phyloP scores from a whole-genome alignment of 208 protist species.

The Phytomonas sp. region DNA sequence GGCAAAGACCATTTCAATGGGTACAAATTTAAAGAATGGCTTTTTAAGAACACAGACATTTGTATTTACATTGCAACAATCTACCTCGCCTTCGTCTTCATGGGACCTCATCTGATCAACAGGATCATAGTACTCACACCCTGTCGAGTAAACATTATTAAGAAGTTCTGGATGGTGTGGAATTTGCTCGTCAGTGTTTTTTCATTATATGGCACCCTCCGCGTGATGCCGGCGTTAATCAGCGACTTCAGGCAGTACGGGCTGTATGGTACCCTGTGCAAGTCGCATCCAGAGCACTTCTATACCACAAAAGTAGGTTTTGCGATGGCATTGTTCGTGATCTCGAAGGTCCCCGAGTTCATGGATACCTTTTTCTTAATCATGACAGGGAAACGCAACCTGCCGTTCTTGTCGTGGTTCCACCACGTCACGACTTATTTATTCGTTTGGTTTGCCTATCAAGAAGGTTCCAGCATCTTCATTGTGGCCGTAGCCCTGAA shows the following conservation, averaged over 20 bases:
- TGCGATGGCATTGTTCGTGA: slow-evolving; percentile 62
- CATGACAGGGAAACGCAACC: slow-evolving; percentile 21
- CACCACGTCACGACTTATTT: slow-evolving; percentile 88
- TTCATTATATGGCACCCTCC: slow-evolving; percentile 66
- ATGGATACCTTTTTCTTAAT: slow-evolving; percentile 79
- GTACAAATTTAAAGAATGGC: slow-evolving; percentile 42
- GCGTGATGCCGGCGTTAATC: slow-evolving; percentile 34
- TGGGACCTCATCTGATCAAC: slow-evolving; percentile 22
- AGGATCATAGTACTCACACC: slow-evolving; percentile 20
- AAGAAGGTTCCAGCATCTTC: slow-evolving; percentile 38
- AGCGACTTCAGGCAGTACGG: slow-evolving; percentile 31
- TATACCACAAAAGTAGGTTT: slow-evolving; percentile 51
- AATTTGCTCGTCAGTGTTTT: slow-evolving; percentile 83
- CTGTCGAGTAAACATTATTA: neutral
- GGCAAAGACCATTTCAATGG: slow-evolving; percentile 47
- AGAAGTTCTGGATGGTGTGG: slow-evolving; percentile 62
- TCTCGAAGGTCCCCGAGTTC: slow-evolving; percentile 83
- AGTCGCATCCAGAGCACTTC: slow-evolving; percentile 35
- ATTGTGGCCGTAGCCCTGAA: slow-evolving; percentile 87
- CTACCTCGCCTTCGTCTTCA: slow-evolving; percentile 46
- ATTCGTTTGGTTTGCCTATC: slow-evolving; percentile 85
- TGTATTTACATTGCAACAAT: slow-evolving; percentile 38
- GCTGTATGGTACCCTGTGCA: slow-evolving; percentile 55
- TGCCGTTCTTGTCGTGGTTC: slow-evolving; percentile 85
- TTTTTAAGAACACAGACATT: slow-evolving; percentile 51